phyloP scores from a whole-genome alignment of 352 stramenopile genomes.

The Globisporangium paroecandrum region DNA sequence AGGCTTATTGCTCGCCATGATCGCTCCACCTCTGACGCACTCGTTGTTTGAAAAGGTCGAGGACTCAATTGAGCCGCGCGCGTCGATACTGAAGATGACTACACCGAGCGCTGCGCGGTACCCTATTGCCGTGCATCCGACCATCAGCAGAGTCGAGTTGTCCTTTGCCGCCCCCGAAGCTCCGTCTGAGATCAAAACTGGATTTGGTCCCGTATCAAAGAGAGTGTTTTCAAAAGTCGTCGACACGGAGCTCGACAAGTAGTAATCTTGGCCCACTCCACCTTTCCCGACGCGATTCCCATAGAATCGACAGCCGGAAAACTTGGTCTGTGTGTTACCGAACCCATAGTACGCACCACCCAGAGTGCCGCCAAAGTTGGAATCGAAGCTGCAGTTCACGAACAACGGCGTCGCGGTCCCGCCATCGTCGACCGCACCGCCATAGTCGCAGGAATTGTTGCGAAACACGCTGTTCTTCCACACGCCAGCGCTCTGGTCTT shows the following conservation, averaged over 20 bases:
- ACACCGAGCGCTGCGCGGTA: constrained; percentile 12
- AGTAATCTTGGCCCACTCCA: constrained; percentile 23
- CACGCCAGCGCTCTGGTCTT: constrained; percentile 15
- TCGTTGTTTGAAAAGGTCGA: constrained; percentile 13
- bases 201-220: constrained; percentile 19
- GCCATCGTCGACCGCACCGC: constrained; percentile 23
- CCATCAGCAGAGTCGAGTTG: constrained; percentile 12
- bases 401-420: constrained; percentile 15
- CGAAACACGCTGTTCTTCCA: constrained; percentile 21
- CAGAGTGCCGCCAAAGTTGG: constrained; percentile 15
- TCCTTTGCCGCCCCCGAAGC: constrained; percentile 16
- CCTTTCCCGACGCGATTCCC: constrained; percentile 23
- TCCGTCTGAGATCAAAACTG: constrained; percentile 16
- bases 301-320: constrained; percentile 17
- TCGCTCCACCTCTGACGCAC: constrained; percentile 13
- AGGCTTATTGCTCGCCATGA: constrained; percentile 7
- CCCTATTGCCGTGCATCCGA: neutral
- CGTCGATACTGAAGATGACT: constrained; percentile 12
- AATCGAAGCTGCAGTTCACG: constrained; percentile 21
- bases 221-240: constrained; percentile 16
- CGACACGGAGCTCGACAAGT: constrained; percentile 21
- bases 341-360: constrained; percentile 26
- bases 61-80: constrained; percentile 13
- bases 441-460: constrained; percentile 27
- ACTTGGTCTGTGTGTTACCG: constrained; percentile 17